Evolutionary conservation across 2,329 filamentous ascomycete species (phyloP), one percentile per base, ranked within the genome.

Genomic region (Uncinocarpus reesii): DNA sequence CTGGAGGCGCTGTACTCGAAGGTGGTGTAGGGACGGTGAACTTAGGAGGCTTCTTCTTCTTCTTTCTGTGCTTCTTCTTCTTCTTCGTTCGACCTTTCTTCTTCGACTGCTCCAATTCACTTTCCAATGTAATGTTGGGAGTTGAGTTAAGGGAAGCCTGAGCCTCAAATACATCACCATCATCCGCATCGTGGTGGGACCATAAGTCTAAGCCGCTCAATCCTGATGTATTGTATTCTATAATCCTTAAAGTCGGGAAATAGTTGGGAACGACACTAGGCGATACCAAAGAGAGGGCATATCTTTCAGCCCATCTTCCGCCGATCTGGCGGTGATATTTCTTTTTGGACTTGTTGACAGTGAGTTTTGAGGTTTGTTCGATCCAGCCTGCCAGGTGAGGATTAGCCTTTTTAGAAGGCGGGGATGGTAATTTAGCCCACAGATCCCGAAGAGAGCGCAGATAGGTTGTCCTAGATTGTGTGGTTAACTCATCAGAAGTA

Each of bases 241-340:
- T 73, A n/a, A 98, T 76, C n/a, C 89, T 79, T 26, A 95, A 67
- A 0, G 85, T 88, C 0, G 90, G 92, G 55, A 89, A 92, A 65
- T 87, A 94, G 61, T 92, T 95, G 5, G 90, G 92, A 7, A 96
- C 86, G 31, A 98, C 72, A 61, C 89, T 96, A 0, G 90, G 86
- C 40, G 83, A 79, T 48, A 96, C 82, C 21, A 92, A 71, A 0
- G 85, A 82, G 4, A 94, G 66, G 46, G 88, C 83, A 63, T 87
- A 98, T 45, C 88, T 78, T 66, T 98, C 88, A 2, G 81, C 88
- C 69, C 80, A 94, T 53, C 78, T 76, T 3, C 89, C 89, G 16
- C 85, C 87, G 53, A 94, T 81, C 53, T 80, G 76, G 42, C 82
- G 71, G 26, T 81, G 65, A 42, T 77, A 80, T 49, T 77, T 75